Percentiles rank a stretch among this genome's conserved stretches.
phyloP scores from a whole-genome alignment of 2,329 filamentous ascomycete genomes.

The Arthrobotrys iridis region DNA sequence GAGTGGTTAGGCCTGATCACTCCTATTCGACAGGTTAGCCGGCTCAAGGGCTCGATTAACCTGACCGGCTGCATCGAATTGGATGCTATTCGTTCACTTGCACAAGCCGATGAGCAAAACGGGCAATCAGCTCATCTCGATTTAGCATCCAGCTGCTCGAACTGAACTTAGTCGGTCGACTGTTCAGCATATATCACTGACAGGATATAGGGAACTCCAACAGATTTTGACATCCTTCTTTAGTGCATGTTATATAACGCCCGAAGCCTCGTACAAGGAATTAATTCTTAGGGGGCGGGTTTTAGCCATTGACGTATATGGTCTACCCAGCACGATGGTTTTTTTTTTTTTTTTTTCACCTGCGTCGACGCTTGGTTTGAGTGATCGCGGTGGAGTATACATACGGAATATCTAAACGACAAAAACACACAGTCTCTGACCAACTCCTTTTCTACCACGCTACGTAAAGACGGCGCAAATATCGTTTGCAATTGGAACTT shows the following conservation, averaged over 20 bases:
- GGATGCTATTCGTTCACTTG: conserved; percentile 22
- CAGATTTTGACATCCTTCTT: conserved; percentile 26
- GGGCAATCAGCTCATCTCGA: conserved; percentile 44
- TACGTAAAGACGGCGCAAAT: conserved; percentile 10
- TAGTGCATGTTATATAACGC: conserved; percentile 22
- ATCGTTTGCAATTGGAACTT: conserved; percentile 20
- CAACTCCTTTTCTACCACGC: conserved; percentile 16
- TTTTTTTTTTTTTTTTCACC: conserved; percentile 17
- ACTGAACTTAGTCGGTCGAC: conserved; percentile 31
- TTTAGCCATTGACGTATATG: conserved; percentile 14
- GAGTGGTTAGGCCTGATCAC: conserved; percentile 14
- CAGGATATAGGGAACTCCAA: conserved; percentile 24
- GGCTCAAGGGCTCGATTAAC: conserved; percentile 28
- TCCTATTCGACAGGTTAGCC: conserved; percentile 46
- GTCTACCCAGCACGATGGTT: conserved; percentile 3
- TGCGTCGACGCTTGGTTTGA: conserved; percentile 21
- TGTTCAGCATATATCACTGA: conserved; percentile 17
- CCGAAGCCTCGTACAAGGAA: conserved; percentile 5
- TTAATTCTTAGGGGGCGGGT: conserved; percentile 6
- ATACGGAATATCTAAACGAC: conserved; percentile 18
- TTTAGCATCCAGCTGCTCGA: conserved; percentile 50
- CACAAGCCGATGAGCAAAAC: conserved; percentile 31
- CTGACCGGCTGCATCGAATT: conserved; percentile 25
- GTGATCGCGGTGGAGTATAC: conserved; percentile 21
- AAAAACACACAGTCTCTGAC: conserved; percentile 1